phyloP scores from a whole-genome alignment of 1,139 yeast species.

The Saccharomyces hybrid region DNA sequence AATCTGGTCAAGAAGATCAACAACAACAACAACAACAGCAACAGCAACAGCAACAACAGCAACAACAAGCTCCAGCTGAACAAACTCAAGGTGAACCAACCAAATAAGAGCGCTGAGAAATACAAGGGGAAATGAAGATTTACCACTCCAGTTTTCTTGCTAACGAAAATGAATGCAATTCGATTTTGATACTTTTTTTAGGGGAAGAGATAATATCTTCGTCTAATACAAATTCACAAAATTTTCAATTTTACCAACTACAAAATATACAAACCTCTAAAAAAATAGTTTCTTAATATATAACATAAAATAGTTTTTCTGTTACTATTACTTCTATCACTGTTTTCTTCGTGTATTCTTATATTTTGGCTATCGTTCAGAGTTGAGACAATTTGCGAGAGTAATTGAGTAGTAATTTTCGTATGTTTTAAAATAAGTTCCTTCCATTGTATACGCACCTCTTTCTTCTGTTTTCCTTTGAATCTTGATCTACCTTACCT shows the following conservation, averaged over 20 bases:
- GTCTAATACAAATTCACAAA: not conserved
- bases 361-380: not conserved
- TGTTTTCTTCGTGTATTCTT: not conserved
- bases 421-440: not conserved
- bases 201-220: not conserved
- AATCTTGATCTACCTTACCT: not conserved
- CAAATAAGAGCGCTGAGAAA: slow-evolving; percentile 11
- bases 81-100: slow-evolving; percentile 35
- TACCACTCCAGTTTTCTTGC: slow-evolving; percentile 1
- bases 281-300: slow-evolving; percentile 1
- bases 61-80: slow-evolving; percentile 39
- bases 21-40: slow-evolving; percentile 13
- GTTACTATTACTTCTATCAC: not conserved
- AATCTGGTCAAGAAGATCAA: slow-evolving; percentile 55
- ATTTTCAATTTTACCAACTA: not conserved
- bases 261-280: not conserved
- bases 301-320: not conserved
- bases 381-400: not conserved
- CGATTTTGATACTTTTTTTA: not conserved
- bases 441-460: not conserved
- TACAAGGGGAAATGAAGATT: not conserved
- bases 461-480: not conserved
- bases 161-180: not conserved
- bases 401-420: not conserved
- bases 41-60: slow-evolving; percentile 1